Base-by-base conservation (phyloP, 345 rosid species). In the Erodium maritimum region DNA sequence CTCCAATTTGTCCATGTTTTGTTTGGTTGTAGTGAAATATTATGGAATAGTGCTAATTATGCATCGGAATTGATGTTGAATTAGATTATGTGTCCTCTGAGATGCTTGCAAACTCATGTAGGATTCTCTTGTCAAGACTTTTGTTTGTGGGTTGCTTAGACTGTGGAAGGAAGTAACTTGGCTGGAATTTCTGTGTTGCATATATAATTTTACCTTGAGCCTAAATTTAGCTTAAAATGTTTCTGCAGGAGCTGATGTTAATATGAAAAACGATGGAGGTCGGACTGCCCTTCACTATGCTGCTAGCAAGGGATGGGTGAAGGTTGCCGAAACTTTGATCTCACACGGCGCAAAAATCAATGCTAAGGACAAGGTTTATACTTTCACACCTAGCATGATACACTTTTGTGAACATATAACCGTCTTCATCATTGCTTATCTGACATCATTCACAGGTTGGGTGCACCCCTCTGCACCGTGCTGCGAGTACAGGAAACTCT, bases 211-310 rank as follows among this genome's bases (percentile, higher is more conserved):
- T 6, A 11, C 37, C 37, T 29, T 29, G 37, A 29, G 37, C 9
- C 4, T 29, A 29, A 29, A 29, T 29, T 29, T 29, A 29, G 37
- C 37, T 18, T 23, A 8, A 55, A 37, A 48, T 8, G 60, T 56
- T 55, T 60, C 50, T 69, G 57, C 67, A 91, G 96, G 95, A 56
- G 95, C 86, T 59, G 84, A 88, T 79, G 86, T 86, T 7, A 79
- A 86, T 77, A 50, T 75, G 55, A 84, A 77, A 63, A 91, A 88
- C 69, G 77, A 79, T 21, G 96, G 90, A 17, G 95, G 95, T n/a
- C 90, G 88, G 4, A 69, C 84, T 54, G 96, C 96, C 50, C 90
- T 91, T 69, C 98, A 91, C 66, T 91, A 91, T 76, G 93, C 96
- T 54, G 96, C 98, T 52, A 91, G 98, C 78, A 88, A 91, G 77